Percentiles rank a stretch among this genome's conserved stretches.
phyloP scores from a whole-genome alignment of 108 stramenopile genomes.

The Bacterosira constricta region DNA sequence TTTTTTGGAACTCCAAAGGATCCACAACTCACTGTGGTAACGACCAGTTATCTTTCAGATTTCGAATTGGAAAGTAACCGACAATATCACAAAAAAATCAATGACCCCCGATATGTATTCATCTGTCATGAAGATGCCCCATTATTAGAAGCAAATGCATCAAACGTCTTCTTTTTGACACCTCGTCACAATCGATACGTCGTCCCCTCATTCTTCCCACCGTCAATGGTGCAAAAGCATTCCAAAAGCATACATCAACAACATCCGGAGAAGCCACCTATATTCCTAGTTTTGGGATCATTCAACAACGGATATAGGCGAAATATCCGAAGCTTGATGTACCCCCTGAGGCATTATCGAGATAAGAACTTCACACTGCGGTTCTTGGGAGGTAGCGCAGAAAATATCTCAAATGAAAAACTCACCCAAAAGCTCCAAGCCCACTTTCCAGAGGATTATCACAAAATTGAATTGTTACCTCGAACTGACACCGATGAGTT shows the following conservation, averaged over 20 bases:
- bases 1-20: neutral
- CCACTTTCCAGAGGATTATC: neutral
- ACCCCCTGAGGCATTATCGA: neutral
- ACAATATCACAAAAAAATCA: neutral
- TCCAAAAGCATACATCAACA: neutral
- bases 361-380: constrained; percentile 5
- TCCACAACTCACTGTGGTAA: neutral
- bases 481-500: constrained; percentile 9
- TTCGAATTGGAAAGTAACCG: neutral
- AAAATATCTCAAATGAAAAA: neutral
- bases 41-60: constrained; percentile 4
- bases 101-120: neutral
- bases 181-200: constrained; percentile 3
- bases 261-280: neutral
- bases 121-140: constrained; percentile 16
- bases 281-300: constrained; percentile 2
- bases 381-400: neutral
- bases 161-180: constrained; percentile 8
- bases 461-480: neutral
- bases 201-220: constrained; percentile 6
- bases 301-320: neutral
- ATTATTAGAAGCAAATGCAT: neutral
- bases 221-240: neutral
- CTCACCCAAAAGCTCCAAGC: neutral
- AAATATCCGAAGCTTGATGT: neutral